phyloP scores from a whole-genome alignment of 2,329 filamentous ascomycete species.

The Bipolaris zeicola region DNA sequence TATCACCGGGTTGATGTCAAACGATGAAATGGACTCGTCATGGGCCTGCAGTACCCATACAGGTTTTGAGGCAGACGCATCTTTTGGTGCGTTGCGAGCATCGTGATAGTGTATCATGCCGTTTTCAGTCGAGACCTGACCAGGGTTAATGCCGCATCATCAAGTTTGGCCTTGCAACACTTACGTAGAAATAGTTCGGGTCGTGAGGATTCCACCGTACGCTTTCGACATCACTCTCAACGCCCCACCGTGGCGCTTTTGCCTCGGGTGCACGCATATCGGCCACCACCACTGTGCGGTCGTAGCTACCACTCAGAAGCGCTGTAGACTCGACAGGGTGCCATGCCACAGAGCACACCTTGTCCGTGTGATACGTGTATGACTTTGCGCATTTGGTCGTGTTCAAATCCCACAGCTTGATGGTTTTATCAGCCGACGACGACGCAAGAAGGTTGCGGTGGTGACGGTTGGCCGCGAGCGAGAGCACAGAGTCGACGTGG shows the following conservation, averaged over 20 bases:
- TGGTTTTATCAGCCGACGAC: constrained; percentile 92
- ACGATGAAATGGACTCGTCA: constrained; percentile 87
- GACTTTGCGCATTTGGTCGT: constrained; percentile 93
- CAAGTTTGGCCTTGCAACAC: constrained; percentile 16
- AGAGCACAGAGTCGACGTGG: constrained; percentile 91
- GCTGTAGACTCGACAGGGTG: constrained; percentile 85
- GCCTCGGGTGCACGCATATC: constrained; percentile 94
- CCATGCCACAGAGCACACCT: constrained; percentile 96
- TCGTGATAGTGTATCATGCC: constrained; percentile 94
- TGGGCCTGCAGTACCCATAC: constrained; percentile 96
- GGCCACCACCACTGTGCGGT: constrained; percentile 89
- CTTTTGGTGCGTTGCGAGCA: constrained; percentile 73
- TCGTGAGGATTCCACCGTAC: constrained; percentile 94
- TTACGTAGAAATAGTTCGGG: constrained; percentile 88
- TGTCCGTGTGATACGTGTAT: constrained; percentile 94
- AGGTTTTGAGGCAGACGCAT: constrained; percentile 76
- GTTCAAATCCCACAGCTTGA: constrained; percentile 97
- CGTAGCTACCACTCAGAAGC: constrained; percentile 90
- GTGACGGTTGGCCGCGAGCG: constrained; percentile 87
- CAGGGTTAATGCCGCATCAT: constrained; percentile 22
- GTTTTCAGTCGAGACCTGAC: constrained; percentile 75
- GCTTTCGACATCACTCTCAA: constrained; percentile 93
- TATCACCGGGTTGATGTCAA: constrained; percentile 88
- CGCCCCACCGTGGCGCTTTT: constrained; percentile 82
- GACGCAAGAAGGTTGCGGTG: constrained; percentile 95